These are phyloP conservation scores for Ophiobolus disseminans DNA, from an alignment of 2,329 filamentous ascomycete genomes.

Conservation along the genomic window DNA sequence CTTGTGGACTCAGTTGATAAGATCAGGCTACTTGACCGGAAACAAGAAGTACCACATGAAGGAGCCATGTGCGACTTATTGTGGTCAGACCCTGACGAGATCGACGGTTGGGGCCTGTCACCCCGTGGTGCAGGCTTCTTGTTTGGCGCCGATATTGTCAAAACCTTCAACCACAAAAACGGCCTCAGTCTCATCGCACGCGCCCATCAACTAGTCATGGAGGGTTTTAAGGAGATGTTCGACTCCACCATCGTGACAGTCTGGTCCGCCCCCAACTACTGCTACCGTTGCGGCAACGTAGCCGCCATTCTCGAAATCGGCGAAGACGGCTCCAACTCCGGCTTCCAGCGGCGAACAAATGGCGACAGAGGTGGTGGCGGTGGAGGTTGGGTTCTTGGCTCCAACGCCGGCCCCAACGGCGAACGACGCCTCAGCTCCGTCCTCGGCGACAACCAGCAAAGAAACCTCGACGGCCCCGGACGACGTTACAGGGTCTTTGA, in stretches of 20 bases:
- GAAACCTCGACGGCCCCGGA: conserved; percentile 71
- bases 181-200: conserved; percentile 90
- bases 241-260: conserved; percentile 89
- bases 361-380: conserved; percentile 66
- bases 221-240: conserved; percentile 99
- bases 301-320: conserved; percentile 58
- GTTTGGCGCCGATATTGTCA: conserved; percentile 94
- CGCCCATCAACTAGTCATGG: conserved; percentile 98
- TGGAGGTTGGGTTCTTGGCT: conserved; percentile 46
- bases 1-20: conserved; percentile 94
- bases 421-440: conserved; percentile 46
- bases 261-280: conserved; percentile 51
- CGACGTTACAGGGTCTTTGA: conserved; percentile 94
- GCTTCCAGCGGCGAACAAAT: conserved; percentile 63
- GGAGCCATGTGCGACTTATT: conserved; percentile 98
- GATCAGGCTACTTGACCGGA: conserved; percentile 88
- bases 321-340: conserved; percentile 72
- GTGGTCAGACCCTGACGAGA: conserved; percentile 98
- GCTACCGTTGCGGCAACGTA: conserved; percentile 9
- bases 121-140: conserved; percentile 94
- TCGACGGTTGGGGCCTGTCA: conserved; percentile 94
- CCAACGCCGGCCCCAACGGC: conserved; percentile 43
- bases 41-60: conserved; percentile 98
- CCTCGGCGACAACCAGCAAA: conserved; percentile 52
- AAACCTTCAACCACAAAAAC: conserved; percentile 91